A percentile compares a stretch with the other conserved stretches of the same genome.
These are phyloP conservation scores for Russula sp. DNA, from an alignment of 768 basidiomycete genomes.

Conservation along the genomic window DNA sequence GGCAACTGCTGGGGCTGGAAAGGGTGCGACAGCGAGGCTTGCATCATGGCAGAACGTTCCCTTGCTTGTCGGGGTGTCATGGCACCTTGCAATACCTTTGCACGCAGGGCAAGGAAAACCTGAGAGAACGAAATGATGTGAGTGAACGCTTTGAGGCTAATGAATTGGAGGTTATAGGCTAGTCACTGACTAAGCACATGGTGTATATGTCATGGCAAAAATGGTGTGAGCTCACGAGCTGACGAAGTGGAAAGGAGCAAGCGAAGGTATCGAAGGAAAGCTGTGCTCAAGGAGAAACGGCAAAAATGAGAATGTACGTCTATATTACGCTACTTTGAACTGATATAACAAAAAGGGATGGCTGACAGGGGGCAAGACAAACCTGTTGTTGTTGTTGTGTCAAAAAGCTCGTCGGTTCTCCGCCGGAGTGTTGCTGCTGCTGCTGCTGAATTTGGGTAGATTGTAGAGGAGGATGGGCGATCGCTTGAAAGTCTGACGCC, in stretches of 20 bases:
- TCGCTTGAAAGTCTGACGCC: not conserved
- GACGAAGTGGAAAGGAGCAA: not conserved
- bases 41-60: not conserved
- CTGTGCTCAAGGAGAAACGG: not conserved
- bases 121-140: not conserved
- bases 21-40: not conserved
- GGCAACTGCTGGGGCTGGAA: slow-evolving; percentile 4
- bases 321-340: not conserved
- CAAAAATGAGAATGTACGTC: not conserved
- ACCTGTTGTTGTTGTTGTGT: slow-evolving; percentile 12
- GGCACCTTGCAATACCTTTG: not conserved
- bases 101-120: not conserved
- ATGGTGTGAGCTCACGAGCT: not conserved
- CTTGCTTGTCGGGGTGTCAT: slow-evolving; percentile 1
- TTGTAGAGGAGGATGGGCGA: not conserved
- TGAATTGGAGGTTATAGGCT: not conserved
- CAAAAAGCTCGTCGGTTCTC: not conserved
- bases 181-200: not conserved
- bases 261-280: not conserved
- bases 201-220: slow-evolving; percentile 1
- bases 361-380: not conserved
- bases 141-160: not conserved
- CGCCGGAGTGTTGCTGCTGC: slow-evolving; percentile 3
- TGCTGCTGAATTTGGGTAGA: not conserved
- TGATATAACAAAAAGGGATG: not conserved